Evolutionary conservation across 768 basidiomycete genomes (phyloP), one percentile per base, ranked within the genome.

Genomic region (Leccinum boreale): DNA sequence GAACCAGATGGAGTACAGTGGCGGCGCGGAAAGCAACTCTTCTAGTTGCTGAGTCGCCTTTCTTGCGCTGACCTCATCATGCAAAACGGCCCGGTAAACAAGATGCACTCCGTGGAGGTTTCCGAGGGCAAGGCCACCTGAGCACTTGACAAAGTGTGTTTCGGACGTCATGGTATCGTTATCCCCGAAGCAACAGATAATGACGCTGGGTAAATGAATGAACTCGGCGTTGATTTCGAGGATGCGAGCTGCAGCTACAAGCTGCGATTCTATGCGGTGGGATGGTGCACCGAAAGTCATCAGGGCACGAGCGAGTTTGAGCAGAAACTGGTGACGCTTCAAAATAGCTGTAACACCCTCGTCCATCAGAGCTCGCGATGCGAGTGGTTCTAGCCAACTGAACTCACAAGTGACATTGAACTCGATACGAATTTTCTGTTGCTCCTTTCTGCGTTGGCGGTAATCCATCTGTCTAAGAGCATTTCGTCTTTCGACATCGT

Each of bases 211-310:
- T 14, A 92, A 76, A 73, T 94, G 89, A 42, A 96, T 89, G 69
- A 94, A 95, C 69, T 95, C 92, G 47, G 92, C 92, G 70, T 92
- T 86, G 55, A 97, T 84, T 65, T 94, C 93, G 17, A 98, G 85
- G 53, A 94, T 93, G 15, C 86, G 82, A 0, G 94, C 92, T 8
- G 92, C 92, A 10, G 94, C 89, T 31, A 89, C 79, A 39, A 98
- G 84, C 70, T 97, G 94, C 3, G 92, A 88, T 73, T 96, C 94
- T 58, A 98, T 90, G 31, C 95, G 85, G 74, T 98, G 95, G 23
- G 92, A 93, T 0, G 94, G 93, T 17, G 94, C 92, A 5, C 94
- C 93, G 67, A 91, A 95, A 12, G 86, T 86, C 90, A 98, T 94
- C 42, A 97, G 78, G 17, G 91, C 86, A 59, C 87, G 83, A 15